Evolutionary conservation across 257 asterid species (phyloP).

Genomic region (Gynochthodes officinalis): DNA sequence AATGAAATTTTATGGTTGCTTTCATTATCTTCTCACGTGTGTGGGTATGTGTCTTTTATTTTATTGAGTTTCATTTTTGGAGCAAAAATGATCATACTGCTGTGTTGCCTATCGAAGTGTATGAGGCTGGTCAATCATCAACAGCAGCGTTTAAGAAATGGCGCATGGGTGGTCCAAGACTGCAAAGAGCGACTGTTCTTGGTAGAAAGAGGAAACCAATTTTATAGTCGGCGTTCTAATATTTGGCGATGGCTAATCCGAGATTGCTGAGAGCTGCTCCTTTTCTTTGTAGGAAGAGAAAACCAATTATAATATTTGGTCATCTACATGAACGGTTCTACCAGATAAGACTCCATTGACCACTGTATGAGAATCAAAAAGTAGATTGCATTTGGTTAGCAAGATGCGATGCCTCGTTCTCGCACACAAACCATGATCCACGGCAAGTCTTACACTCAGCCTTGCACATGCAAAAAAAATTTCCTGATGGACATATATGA

Average conservation of each 20-base stretch:
- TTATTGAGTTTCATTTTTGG: background rate
- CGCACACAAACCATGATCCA: too few species aligned
- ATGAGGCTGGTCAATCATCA: conserved; percentile 87
- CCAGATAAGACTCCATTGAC: too few species aligned
- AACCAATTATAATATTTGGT: too few species aligned
- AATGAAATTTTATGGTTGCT: background rate
- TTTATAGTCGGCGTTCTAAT: background rate
- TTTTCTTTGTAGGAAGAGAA: background rate
- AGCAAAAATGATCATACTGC: conserved; percentile 11
- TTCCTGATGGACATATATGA: too few species aligned
- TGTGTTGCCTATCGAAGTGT: conserved; percentile 43
- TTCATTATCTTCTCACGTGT: background rate
- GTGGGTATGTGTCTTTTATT: background rate
- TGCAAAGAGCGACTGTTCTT: conserved; percentile 65
- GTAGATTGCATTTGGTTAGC: too few species aligned
- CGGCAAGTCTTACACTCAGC: too few species aligned
- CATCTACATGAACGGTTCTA: too few species aligned
- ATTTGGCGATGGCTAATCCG: background rate
- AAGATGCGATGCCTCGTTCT: too few species aligned
- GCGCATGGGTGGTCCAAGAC: conserved; percentile 93
- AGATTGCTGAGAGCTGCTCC: background rate
- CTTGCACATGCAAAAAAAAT: too few species aligned
- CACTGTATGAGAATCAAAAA: too few species aligned
- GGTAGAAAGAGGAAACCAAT: conserved; percentile 81
- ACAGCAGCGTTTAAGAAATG: conserved; percentile 83